A percentile compares a stretch with the other conserved stretches of the same genome.
phyloP scores from a whole-genome alignment of 805 yeast species.

The Starmerella powellii region DNA sequence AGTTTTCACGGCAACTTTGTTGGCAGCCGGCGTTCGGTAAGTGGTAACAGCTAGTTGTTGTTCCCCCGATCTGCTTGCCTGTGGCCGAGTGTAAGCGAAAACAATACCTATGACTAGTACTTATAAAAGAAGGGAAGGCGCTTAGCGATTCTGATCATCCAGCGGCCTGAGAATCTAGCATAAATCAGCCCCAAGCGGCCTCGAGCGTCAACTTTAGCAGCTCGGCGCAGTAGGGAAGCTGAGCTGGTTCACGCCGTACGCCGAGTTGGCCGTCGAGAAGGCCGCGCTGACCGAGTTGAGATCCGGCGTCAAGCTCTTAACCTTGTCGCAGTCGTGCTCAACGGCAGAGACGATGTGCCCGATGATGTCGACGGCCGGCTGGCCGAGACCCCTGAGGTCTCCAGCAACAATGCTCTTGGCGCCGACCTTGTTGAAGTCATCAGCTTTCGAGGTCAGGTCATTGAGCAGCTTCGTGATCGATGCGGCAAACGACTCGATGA shows the following conservation, averaged over 20 bases:
- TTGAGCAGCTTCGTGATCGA: slow-evolving; percentile 18
- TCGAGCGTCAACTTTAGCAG: no score
- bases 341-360: slow-evolving; percentile 17
- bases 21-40: no score
- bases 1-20: no score
- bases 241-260: slow-evolving; percentile 15
- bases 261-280: slow-evolving; percentile 14
- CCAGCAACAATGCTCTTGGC: slow-evolving; percentile 21
- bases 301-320: slow-evolving; percentile 12
- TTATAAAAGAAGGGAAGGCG: no score
- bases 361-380: slow-evolving; percentile 21
- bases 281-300: slow-evolving; percentile 13
- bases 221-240: slow-evolving; percentile 8
- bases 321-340: slow-evolving; percentile 13
- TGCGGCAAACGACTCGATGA: slow-evolving; percentile 9
- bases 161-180: no score
- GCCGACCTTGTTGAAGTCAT: slow-evolving; percentile 22
- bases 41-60: no score
- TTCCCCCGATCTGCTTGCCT: no score
- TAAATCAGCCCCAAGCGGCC: no score
- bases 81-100: no score
- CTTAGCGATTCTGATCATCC: no score
- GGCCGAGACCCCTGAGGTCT: slow-evolving; percentile 21
- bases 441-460: slow-evolving; percentile 22
- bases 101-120: no score